Base-by-base conservation (phyloP, 2,329 filamentous ascomycete species). In the Elsinoe ampelina region DNA sequence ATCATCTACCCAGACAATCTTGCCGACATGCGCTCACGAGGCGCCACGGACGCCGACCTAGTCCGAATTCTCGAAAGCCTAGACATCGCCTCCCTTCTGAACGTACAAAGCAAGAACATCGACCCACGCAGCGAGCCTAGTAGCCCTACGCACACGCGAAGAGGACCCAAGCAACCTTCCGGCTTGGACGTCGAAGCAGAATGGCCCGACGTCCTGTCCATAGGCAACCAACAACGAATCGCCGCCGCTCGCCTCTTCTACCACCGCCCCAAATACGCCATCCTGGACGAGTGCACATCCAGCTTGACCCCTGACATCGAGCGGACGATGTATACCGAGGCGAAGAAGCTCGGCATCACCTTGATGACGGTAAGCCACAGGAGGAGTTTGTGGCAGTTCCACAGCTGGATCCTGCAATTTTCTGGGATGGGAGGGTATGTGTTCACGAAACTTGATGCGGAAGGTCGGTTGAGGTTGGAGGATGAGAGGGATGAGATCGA, bases 401-500 rank as follows among this genome's bases (percentile, higher is more conserved):
- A 98, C 71, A 86, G 83, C 63, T 86, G 86, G 71, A 97, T 98
- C 59, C 72, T 98, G 67, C 93, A 98, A 71, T 98, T 98, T 69
- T 92, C 97, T 70, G 93, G 93, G 0, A 89, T 95, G 71, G 93
- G 93, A 0, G 79, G 89, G 52, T 95, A 88, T 65, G 82, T 96
- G 35, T 98, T 98, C 67, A 95, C 90, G 0, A 81, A 81, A 57
- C 75, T 98, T 51, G 93, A 98, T 71, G 92, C 92, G 15, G 92
- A 96, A 64, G 84, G 80, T 69, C 79, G 93, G 59, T 71, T 97
- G 70, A 80, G 83, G 71, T 77, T 98, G 51, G 93, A 98, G 76
- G 93, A 98, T 72, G 93, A 97, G 77, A 95, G 87, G 71, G 93
- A 98, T 68, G 92, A 97, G 62, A 77, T 97, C 42, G 92, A 97